phyloP scores from a whole-genome alignment of 1,284 basidiomycete genomes.

The Rhodotorula sp. region DNA sequence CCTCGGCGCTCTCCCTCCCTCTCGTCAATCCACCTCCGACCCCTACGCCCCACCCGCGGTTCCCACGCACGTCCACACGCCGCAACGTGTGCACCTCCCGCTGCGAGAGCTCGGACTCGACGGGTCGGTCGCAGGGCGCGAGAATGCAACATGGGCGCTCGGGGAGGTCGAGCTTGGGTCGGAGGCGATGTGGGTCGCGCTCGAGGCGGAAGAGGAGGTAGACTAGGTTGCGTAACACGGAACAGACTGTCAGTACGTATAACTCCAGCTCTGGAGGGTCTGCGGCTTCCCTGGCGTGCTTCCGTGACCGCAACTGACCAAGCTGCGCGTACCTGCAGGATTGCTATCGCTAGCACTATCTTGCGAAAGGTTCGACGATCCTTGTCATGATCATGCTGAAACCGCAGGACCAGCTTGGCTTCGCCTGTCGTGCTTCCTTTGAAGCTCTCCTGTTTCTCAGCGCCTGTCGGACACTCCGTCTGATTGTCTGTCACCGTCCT shows the following conservation, averaged over 20 bases:
- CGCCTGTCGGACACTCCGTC: too few species aligned
- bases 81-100: conserved; percentile 23
- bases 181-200: conserved; percentile 33
- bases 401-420: too few species aligned
- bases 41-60: background rate
- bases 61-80: conserved; percentile 17
- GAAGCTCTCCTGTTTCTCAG: too few species aligned
- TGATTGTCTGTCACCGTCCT: too few species aligned
- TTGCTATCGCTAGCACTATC: too few species aligned
- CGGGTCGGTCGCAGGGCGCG: background rate
- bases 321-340: too few species aligned
- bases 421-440: too few species aligned
- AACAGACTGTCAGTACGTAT: background rate
- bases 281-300: too few species aligned
- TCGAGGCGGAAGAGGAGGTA: conserved; percentile 1
- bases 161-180: conserved; percentile 35
- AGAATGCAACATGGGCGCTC: conserved; percentile 16
- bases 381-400: too few species aligned
- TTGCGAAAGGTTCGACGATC: too few species aligned
- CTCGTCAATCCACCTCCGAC: background rate
- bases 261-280: too few species aligned
- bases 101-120: conserved; percentile 23
- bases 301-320: too few species aligned
- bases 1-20: conserved; percentile 10
- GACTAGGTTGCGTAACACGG: background rate